Evolutionary conservation across 2,329 filamentous ascomycete genomes (phyloP).

Genomic region (Paraphoma sp.): DNA sequence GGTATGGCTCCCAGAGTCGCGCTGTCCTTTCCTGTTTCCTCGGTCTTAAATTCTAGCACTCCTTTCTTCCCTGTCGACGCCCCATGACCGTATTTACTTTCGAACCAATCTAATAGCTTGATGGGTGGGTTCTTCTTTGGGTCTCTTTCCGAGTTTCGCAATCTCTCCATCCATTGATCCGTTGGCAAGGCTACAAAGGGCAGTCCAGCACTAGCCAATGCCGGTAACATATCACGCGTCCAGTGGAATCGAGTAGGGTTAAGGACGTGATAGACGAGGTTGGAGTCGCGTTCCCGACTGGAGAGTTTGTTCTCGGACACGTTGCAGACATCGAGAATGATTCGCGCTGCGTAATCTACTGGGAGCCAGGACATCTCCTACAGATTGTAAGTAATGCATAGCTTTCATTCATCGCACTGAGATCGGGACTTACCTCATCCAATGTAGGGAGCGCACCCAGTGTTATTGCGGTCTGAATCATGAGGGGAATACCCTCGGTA

Average conservation of each 20-base stretch:
- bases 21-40: constrained; percentile 20
- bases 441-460: constrained; percentile 56
- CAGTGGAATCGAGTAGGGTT: constrained; percentile 60
- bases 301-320: not conserved
- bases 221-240: constrained; percentile 61
- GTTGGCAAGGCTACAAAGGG: constrained; percentile 28
- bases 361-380: constrained; percentile 52
- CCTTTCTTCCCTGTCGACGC: constrained; percentile 12
- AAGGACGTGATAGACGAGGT: constrained; percentile 59
- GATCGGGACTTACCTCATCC: constrained; percentile 29
- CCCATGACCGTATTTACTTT: constrained; percentile 31
- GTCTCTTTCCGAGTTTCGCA: constrained; percentile 28
- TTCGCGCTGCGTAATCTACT: constrained; percentile 51
- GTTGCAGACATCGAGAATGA: constrained; percentile 31
- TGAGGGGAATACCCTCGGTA: constrained; percentile 59
- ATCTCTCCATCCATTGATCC: constrained; percentile 32
- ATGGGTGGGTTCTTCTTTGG: constrained; percentile 33
- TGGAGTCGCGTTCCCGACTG: constrained; percentile 1
- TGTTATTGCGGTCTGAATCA: constrained; percentile 56
- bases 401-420: not conserved
- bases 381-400: not conserved
- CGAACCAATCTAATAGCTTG: constrained; percentile 39
- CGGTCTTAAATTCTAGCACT: constrained; percentile 18
- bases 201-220: constrained; percentile 53
- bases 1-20: constrained; percentile 14